Evolutionary conservation across 208 protist species (phyloP).

Genomic region (Crithidia fasciculata): DNA sequence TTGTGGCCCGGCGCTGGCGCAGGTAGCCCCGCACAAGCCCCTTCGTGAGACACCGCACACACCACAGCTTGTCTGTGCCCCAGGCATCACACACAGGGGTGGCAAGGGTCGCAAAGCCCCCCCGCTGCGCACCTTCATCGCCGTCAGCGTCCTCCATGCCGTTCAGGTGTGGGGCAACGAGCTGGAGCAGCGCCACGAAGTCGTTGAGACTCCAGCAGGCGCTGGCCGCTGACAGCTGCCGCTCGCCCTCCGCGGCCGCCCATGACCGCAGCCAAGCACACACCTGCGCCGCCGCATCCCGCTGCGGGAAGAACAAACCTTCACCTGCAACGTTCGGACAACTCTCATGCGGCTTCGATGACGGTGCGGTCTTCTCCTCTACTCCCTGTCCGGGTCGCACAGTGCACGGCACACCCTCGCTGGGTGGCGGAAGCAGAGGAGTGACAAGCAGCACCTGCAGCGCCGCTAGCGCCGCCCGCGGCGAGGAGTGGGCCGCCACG

Average conservation of each 20-base stretch:
- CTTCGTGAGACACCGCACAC: conserved; percentile 32
- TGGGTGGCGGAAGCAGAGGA: conserved; percentile 1
- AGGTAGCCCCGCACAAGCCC: conserved; percentile 36
- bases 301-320: neutral
- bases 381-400: no score
- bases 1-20: conserved; percentile 11
- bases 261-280: conserved; percentile 31
- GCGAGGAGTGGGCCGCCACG: conserved; percentile 38
- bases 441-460: conserved; percentile 40
- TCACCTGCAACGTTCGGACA: no score
- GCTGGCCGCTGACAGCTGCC: neutral
- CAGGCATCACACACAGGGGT: neutral
- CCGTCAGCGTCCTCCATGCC: neutral
- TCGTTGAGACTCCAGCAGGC: conserved; percentile 39
- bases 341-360: no score
- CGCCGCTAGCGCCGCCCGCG: conserved; percentile 34
- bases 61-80: conserved; percentile 23
- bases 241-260: conserved; percentile 1
- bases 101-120: no score
- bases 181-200: conserved; percentile 45
- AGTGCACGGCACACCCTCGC: no score
- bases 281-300: conserved; percentile 16
- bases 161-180: conserved; percentile 18
- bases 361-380: no score
- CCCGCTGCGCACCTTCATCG: neutral